Percentiles rank a stretch among this genome's conserved stretches.
Conservation (phyloP, 257 asterid species). For the Thymus quinquecostatus region DNA sequence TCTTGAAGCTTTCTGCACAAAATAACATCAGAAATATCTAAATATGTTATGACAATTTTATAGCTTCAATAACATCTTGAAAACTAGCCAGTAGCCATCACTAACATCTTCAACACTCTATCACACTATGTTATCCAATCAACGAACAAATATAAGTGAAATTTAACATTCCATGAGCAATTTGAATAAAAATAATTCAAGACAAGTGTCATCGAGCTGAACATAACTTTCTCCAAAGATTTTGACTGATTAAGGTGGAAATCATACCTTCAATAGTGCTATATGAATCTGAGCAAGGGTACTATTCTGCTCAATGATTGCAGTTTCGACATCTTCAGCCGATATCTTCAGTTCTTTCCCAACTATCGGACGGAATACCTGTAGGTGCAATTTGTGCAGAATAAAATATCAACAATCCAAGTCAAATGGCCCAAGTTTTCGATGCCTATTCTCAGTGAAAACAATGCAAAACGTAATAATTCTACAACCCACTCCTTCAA, state of each 20-base stretch:
- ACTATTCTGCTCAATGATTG: constrained; percentile 66
- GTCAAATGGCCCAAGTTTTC: not conserved
- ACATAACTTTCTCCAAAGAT: not conserved
- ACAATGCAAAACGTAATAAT: not conserved
- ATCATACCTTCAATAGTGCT: constrained; percentile 68
- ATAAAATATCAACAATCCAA: not conserved
- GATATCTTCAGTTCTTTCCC: constrained; percentile 57
- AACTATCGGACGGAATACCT: constrained; percentile 81
- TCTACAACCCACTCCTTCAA: no score
- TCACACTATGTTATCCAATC: not conserved
- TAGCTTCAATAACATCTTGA: not conserved
- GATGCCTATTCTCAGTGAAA: not conserved
- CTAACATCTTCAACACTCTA: not conserved
- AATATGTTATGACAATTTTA: not conserved
- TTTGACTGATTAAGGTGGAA: constrained; percentile 6
- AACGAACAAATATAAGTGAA: not conserved
- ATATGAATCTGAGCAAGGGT: constrained; percentile 76
- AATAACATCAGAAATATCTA: not conserved
- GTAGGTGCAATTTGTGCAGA: constrained; percentile 14
- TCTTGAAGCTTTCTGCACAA: not conserved
- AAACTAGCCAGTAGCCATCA: not conserved
- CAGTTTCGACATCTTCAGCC: constrained; percentile 88
- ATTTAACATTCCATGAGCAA: not conserved
- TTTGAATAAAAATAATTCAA: not conserved
- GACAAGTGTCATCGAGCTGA: not conserved